A percentile compares a stretch with the other conserved stretches of the same genome.
Evolutionary conservation across 805 yeast species (phyloP).

Genomic region (Zygosaccharomyces lentus): DNA sequence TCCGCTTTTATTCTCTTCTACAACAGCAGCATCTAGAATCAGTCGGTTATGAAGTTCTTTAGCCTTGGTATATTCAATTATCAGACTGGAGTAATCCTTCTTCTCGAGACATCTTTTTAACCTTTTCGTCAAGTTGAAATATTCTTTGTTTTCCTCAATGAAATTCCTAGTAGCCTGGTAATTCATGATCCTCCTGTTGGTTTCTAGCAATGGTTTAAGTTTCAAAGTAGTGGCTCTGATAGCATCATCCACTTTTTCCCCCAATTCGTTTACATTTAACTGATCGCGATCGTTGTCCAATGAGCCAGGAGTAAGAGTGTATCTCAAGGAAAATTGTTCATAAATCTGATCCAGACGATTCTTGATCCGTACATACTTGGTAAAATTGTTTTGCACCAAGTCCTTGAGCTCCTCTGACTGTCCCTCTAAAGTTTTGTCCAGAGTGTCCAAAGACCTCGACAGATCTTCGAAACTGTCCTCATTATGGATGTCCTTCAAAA

Average conservation of each 20-base stretch:
- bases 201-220: slow-evolving; percentile 56
- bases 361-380: slow-evolving; percentile 60
- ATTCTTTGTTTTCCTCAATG: slow-evolving; percentile 47
- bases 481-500: slow-evolving; percentile 51
- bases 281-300: slow-evolving; percentile 27
- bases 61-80: slow-evolving; percentile 55
- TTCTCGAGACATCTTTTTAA: slow-evolving; percentile 41
- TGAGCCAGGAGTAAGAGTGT: slow-evolving; percentile 24
- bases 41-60: slow-evolving; percentile 28
- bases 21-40: slow-evolving; percentile 11
- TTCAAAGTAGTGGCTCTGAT: slow-evolving; percentile 49
- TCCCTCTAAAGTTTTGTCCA: slow-evolving; percentile 47
- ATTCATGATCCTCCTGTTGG: slow-evolving; percentile 45
- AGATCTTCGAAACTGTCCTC: slow-evolving; percentile 52
- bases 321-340: slow-evolving; percentile 43
- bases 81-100: slow-evolving; percentile 54
- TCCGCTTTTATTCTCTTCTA: slow-evolving; percentile 21
- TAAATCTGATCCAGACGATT: slow-evolving; percentile 59
- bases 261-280: slow-evolving; percentile 34
- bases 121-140: slow-evolving; percentile 55
- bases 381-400: slow-evolving; percentile 56
- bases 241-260: slow-evolving; percentile 45
- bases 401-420: slow-evolving; percentile 48
- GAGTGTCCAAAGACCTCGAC: slow-evolving; percentile 42
- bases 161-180: slow-evolving; percentile 47